These are phyloP conservation scores for Gossypium rotundifolium DNA, from an alignment of 345 rosid genomes.

Conservation along the genomic window DNA sequence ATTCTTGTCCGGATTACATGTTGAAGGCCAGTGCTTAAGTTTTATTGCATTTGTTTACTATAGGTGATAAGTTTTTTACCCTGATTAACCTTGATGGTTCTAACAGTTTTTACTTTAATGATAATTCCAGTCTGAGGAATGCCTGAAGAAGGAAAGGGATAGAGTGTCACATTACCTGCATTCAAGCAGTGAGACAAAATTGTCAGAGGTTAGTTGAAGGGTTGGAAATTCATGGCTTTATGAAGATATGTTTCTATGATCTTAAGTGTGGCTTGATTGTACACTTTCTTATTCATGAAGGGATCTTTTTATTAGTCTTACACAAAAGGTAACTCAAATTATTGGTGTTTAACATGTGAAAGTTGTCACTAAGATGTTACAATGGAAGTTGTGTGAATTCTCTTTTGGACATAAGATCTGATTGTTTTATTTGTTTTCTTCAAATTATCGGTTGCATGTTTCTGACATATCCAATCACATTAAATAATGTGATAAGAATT, in stretches of 20 bases:
- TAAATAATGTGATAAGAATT: neutral
- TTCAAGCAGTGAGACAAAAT: constrained; percentile 78
- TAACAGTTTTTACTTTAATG: neutral
- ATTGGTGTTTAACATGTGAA: neutral
- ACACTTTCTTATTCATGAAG: neutral
- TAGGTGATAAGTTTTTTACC: neutral
- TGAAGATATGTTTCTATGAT: neutral
- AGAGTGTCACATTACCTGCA: constrained; percentile 88
- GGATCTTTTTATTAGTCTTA: neutral
- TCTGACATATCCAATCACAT: neutral
- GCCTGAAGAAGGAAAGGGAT: constrained; percentile 84
- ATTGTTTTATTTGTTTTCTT: neutral
- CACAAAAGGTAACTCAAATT: neutral
- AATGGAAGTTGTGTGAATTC: neutral
- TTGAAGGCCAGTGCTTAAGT: constrained; percentile 41
- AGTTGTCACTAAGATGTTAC: neutral
- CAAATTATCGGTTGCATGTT: neutral
- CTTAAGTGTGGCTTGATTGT: neutral
- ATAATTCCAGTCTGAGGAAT: constrained; percentile 75
- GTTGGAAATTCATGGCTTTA: neutral
- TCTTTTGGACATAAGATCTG: neutral
- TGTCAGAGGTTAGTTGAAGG: constrained; percentile 71
- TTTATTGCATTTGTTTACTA: neutral
- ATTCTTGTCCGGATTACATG: constrained; percentile 84
- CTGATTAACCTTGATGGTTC: neutral